Evolutionary conservation across 257 asterid species (phyloP).

Genomic region (Plectranthus barbatus): DNA sequence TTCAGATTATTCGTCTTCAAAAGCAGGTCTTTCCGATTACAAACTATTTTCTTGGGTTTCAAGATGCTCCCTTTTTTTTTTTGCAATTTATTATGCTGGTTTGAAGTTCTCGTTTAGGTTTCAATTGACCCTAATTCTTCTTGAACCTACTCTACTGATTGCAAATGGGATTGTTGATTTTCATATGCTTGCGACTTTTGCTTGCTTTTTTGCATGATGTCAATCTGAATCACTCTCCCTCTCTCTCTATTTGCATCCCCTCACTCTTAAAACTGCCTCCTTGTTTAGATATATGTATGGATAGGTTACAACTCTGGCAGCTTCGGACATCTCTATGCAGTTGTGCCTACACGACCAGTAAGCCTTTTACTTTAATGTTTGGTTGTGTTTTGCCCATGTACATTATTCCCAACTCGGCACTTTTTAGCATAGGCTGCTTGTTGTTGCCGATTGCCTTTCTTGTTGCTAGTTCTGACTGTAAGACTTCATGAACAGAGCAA

Average conservation of each 20-base stretch:
- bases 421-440: neutral
- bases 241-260: neutral
- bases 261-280: neutral
- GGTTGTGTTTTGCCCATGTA: neutral
- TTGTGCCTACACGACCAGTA: constrained; percentile 76
- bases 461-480: neutral
- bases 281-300: constrained; percentile 76
- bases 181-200: neutral
- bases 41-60: neutral
- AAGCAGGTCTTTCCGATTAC: constrained; percentile 43
- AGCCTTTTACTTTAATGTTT: constrained; percentile 19
- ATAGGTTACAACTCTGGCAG: constrained; percentile 81
- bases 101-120: neutral
- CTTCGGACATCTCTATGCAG: constrained; percentile 85
- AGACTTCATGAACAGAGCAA: constrained; percentile 44
- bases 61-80: neutral
- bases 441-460: neutral
- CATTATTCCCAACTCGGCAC: neutral
- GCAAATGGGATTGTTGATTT: neutral
- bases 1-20: constrained; percentile 75
- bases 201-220: neutral
- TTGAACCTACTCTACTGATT: neutral
- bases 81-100: neutral
- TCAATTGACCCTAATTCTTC: neutral
- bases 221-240: neutral